Evolutionary conservation across 2,329 filamentous ascomycete species (phyloP).

Genomic region (Alternaria longipes): DNA sequence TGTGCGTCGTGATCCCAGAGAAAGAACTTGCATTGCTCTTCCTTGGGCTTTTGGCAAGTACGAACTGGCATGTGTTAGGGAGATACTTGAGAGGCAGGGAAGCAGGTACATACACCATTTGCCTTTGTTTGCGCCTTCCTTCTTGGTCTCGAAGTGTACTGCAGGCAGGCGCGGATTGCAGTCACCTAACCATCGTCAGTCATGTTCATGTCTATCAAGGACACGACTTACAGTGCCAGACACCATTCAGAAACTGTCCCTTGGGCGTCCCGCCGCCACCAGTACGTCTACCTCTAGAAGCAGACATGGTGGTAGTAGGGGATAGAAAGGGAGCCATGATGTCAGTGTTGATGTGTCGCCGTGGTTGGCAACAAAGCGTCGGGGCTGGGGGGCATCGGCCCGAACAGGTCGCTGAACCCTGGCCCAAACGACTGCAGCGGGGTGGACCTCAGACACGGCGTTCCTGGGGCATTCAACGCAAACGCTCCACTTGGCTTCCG

Average conservation of each 20-base stretch:
- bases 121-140: conserved; percentile 65
- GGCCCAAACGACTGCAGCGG: neutral
- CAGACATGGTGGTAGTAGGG: conserved; percentile 27
- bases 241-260: conserved; percentile 36
- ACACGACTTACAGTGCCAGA: conserved; percentile 38
- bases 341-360: neutral
- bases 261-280: conserved; percentile 17
- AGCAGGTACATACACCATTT: conserved; percentile 55
- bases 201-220: neutral
- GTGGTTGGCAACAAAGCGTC: neutral
- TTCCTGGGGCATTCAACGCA: neutral
- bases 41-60: conserved; percentile 61
- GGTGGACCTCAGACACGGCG: neutral
- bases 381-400: neutral
- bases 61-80: conserved; percentile 55
- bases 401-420: neutral
- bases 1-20: conserved; percentile 66
- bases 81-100: neutral
- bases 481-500: conserved; percentile 10
- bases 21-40: conserved; percentile 63
- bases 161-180: conserved; percentile 65
- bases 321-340: neutral
- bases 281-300: conserved; percentile 18
- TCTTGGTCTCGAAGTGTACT: conserved; percentile 65
- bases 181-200: conserved; percentile 55